Percentiles rank a stretch among this genome's conserved stretches.
Conservation (phyloP, 106 monocot genomes). For the Narthecium ossifragum region DNA sequence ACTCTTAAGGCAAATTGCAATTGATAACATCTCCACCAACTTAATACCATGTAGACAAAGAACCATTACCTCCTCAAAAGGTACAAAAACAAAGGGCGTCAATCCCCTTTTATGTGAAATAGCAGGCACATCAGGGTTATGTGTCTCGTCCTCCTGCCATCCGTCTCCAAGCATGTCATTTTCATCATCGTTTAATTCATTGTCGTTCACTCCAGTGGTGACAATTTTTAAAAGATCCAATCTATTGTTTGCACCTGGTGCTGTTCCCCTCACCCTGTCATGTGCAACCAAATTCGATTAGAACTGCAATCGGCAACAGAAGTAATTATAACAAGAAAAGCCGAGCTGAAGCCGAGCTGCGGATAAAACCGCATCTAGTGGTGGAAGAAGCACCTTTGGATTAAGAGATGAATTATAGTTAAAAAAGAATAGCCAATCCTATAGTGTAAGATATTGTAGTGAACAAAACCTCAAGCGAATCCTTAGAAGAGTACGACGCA, state of each 20-base stretch:
- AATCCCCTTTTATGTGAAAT: slow-evolving; percentile 80
- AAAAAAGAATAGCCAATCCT: too few relatives aligned
- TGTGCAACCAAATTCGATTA: neutral
- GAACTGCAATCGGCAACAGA: neutral
- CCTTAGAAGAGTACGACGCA: slow-evolving; percentile 59
- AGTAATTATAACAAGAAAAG: neutral
- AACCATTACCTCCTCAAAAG: slow-evolving; percentile 72
- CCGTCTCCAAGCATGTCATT: slow-evolving; percentile 56
- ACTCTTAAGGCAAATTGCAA: too few relatives aligned
- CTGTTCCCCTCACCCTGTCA: slow-evolving; percentile 78
- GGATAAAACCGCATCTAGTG: neutral
- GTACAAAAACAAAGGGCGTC: slow-evolving; percentile 92
- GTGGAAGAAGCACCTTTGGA: neutral
- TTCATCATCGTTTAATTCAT: slow-evolving; percentile 37
- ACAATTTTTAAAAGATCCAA: slow-evolving; percentile 68
- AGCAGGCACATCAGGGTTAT: slow-evolving; percentile 88
- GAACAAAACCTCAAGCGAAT: slow-evolving; percentile 82
- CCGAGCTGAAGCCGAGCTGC: neutral
- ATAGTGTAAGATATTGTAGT: too few relatives aligned
- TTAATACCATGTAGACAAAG: neutral
- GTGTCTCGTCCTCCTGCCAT: slow-evolving; percentile 84
- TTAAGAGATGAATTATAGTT: neutral
- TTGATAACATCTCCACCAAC: neutral
- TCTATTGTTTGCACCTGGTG: slow-evolving; percentile 73
- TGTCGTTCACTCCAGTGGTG: slow-evolving; percentile 71